Percentiles rank a stretch among this genome's conserved stretches.
These are phyloP conservation scores for Saraca asoca DNA, from an alignment of 331 rosid species.

Conservation along the genomic window DNA sequence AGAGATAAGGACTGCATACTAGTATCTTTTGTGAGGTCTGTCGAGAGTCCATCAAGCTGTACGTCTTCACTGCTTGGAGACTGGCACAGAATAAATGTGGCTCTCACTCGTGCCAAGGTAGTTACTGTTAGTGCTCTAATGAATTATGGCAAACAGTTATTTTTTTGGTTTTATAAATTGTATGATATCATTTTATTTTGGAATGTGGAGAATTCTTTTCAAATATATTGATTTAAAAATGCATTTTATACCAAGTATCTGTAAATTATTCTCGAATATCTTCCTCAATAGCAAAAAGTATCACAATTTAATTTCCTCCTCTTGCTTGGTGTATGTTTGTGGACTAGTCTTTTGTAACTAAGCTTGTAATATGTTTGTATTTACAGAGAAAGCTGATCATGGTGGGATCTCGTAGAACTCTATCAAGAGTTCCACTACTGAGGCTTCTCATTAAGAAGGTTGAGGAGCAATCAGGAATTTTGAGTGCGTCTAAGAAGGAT, in stretches of 20 bases:
- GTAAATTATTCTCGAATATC: too few relatives aligned
- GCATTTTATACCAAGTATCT: too few relatives aligned
- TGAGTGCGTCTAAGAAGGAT: constrained; percentile 58
- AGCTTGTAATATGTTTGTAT: constrained; percentile 16
- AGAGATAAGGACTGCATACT: constrained; percentile 94
- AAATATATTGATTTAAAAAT: too few relatives aligned
- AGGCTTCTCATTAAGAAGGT: constrained; percentile 86
- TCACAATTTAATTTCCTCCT: too few relatives aligned
- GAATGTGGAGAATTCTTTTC: too few relatives aligned
- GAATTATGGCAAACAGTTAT: too few relatives aligned
- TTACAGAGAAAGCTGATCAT: constrained; percentile 81
- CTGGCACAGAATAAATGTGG: constrained; percentile 96
- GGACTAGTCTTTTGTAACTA: not conserved
- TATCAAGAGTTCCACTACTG: constrained; percentile 69
- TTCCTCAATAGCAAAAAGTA: too few relatives aligned
- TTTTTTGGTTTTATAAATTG: too few relatives aligned
- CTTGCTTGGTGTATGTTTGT: not conserved
- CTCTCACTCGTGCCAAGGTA: constrained; percentile 95
- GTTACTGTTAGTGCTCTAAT: not conserved
- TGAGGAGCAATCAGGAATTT: constrained; percentile 77
- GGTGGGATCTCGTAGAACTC: constrained; percentile 90
- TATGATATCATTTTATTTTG: too few relatives aligned
- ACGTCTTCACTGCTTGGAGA: constrained; percentile 84
- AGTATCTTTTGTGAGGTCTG: constrained; percentile 84
- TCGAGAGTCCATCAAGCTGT: constrained; percentile 69